Conservation (phyloP, 768 basidiomycete species). For the Pleurotus salmoneostramineus region DNA sequence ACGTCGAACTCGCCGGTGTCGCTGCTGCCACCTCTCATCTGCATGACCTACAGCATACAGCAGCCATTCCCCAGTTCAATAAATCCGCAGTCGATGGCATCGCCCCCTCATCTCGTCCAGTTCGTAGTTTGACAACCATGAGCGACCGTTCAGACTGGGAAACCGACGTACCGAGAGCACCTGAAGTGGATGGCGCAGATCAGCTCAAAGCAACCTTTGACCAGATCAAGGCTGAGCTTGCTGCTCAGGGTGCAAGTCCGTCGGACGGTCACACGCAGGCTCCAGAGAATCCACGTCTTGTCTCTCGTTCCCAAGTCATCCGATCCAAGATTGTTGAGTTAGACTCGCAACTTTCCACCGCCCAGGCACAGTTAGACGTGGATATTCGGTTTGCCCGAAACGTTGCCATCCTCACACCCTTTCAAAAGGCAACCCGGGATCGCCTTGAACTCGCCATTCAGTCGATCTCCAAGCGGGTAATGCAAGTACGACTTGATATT, state of each 20-base stretch:
- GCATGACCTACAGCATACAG: slow-evolving; percentile 56
- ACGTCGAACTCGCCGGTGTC: slow-evolving; percentile 74
- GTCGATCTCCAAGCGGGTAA: slow-evolving; percentile 59
- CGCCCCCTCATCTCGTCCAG: slow-evolving; percentile 15
- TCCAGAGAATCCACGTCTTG: slow-evolving; percentile 27
- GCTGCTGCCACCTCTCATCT: slow-evolving; percentile 86
- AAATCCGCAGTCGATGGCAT: slow-evolving; percentile 16
- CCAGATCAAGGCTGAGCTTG: slow-evolving; percentile 82
- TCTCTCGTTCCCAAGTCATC: slow-evolving; percentile 55
- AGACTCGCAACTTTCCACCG: slow-evolving; percentile 49
- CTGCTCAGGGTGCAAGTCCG: slow-evolving; percentile 39
- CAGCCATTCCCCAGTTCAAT: slow-evolving; percentile 22
- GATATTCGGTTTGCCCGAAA: slow-evolving; percentile 77
- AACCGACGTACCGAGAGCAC: slow-evolving; percentile 42
- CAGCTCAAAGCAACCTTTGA: slow-evolving; percentile 73
- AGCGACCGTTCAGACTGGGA: slow-evolving; percentile 27
- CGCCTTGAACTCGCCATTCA: slow-evolving; percentile 62
- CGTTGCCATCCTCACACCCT: slow-evolving; percentile 81
- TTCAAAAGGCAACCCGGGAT: slow-evolving; percentile 80
- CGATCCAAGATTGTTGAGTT: slow-evolving; percentile 62
- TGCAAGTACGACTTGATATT: slow-evolving; percentile 66
- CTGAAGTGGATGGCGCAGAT: slow-evolving; percentile 55
- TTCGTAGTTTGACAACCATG: slow-evolving; percentile 25
- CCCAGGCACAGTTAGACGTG: slow-evolving; percentile 57
- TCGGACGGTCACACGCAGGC: slow-evolving; percentile 18